phyloP scores from a whole-genome alignment of 108 stramenopile species.

The Fragilariopsis cylindrus region DNA sequence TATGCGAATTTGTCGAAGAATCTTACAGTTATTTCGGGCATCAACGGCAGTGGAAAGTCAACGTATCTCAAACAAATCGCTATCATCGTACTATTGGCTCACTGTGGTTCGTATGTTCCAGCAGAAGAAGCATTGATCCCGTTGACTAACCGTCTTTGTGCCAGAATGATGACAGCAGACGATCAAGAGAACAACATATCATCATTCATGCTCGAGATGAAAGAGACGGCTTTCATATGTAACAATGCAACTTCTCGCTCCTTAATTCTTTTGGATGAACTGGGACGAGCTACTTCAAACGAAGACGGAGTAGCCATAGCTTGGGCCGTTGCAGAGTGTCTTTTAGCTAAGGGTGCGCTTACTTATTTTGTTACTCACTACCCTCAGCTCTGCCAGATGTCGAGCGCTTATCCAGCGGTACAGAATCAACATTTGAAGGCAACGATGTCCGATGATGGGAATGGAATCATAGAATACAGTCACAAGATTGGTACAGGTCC shows the following conservation, averaged over 20 bases:
- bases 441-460: constrained; percentile 31
- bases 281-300: constrained; percentile 94
- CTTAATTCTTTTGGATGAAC: constrained; percentile 91
- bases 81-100: constrained; percentile 88
- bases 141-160: constrained; percentile 75
- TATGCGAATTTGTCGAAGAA: constrained; percentile 57
- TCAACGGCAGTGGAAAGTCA: constrained; percentile 83
- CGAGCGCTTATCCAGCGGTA: constrained; percentile 68
- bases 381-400: constrained; percentile 71
- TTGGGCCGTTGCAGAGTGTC: constrained; percentile 83
- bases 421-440: constrained; percentile 80
- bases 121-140: constrained; percentile 87
- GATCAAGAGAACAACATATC: constrained; percentile 90
- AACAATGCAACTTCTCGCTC: constrained; percentile 74
- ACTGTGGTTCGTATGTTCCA: constrained; percentile 93
- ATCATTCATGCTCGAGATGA: constrained; percentile 95
- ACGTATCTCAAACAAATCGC: constrained; percentile 92
- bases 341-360: constrained; percentile 71
- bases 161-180: constrained; percentile 88
- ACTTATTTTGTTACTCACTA: constrained; percentile 93
- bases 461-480: constrained; percentile 63
- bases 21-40: constrained; percentile 84
- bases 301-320: constrained; percentile 92
- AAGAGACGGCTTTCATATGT: constrained; percentile 90
- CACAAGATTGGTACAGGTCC: constrained; percentile 76